Conservation (phyloP, 768 basidiomycete genomes). For the Tulasnella sp. region DNA sequence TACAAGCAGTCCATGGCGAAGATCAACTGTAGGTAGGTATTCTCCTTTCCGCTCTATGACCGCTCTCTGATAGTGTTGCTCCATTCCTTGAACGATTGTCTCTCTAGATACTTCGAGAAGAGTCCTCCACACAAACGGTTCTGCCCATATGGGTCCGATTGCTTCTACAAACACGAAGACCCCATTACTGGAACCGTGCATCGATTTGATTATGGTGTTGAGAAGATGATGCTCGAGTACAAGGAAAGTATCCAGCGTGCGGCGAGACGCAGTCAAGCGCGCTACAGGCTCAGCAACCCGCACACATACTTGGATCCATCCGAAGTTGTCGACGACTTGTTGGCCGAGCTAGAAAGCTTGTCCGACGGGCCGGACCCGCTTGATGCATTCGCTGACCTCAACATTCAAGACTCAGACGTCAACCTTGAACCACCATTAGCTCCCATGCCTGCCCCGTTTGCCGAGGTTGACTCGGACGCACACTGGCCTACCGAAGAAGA, state of each 20-base stretch:
- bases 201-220: slow-evolving; percentile 27
- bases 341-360: neutral
- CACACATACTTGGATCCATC: neutral
- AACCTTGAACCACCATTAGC: slow-evolving; percentile 38
- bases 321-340: neutral
- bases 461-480: neutral
- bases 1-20: slow-evolving; percentile 27
- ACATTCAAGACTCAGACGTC: slow-evolving; percentile 53
- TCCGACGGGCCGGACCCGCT: slow-evolving; percentile 48
- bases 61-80: neutral
- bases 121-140: slow-evolving; percentile 2
- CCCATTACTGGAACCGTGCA: slow-evolving; percentile 3
- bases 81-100: neutral
- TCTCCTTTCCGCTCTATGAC: neutral
- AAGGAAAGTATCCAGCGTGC: neutral
- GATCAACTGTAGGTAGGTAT: slow-evolving; percentile 28
- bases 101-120: slow-evolving; percentile 9
- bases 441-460: neutral
- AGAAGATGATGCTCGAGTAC: slow-evolving; percentile 16
- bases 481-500: neutral
- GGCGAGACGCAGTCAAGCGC: neutral
- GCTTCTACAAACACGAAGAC: slow-evolving; percentile 28
- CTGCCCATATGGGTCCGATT: slow-evolving; percentile 27
- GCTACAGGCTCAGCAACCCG: neutral
- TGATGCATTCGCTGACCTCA: slow-evolving; percentile 43